Percentiles rank a stretch among this genome's conserved stretches.
These are phyloP conservation scores for Lentinula aciculospora DNA, from an alignment of 768 basidiomycete species.

Conservation along the genomic window DNA sequence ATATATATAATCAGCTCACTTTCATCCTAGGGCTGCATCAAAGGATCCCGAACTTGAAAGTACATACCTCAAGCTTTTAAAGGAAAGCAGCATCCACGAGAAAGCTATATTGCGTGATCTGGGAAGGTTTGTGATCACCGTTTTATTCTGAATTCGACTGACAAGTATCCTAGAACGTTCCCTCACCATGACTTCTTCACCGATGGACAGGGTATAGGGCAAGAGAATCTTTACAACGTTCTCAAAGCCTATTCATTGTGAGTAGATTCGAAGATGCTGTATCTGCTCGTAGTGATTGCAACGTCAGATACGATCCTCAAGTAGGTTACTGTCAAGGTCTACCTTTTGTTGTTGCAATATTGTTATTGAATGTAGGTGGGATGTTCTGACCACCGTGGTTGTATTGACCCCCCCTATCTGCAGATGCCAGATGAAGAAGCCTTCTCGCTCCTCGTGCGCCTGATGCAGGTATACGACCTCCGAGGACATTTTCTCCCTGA, in stretches of 20 bases:
- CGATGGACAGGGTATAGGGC: constrained; percentile 90
- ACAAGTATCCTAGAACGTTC: constrained; percentile 61
- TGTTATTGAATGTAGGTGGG: constrained; percentile 77
- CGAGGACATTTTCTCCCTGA: constrained; percentile 98
- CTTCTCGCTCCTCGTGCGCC: constrained; percentile 87
- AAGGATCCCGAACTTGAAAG: constrained; percentile 86
- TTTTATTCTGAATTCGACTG: constrained; percentile 9
- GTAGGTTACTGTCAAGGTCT: constrained; percentile 98
- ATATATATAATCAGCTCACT: constrained; percentile 9
- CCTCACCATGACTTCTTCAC: constrained; percentile 96
- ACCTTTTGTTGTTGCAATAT: constrained; percentile 92
- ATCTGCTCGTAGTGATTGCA: constrained; percentile 2
- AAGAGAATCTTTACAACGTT: constrained; percentile 97
- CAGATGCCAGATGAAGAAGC: constrained; percentile 99
- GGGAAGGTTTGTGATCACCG: constrained; percentile 50
- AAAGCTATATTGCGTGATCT: constrained; percentile 93
- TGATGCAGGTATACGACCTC: constrained; percentile 96
- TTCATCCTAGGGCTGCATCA: constrained; percentile 70
- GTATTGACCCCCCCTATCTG: constrained; percentile 5
- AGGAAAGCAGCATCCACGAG: constrained; percentile 83
- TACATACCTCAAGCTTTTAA: constrained; percentile 76
- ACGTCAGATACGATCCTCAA: constrained; percentile 68
- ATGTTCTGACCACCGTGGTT: background rate
- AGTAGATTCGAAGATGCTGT: constrained; percentile 19
- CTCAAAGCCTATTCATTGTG: constrained; percentile 95